Evolutionary conservation across 495 filamentous ascomycete species (phyloP), one percentile per base, ranked within the genome.

Genomic region (Penicillium lagena): DNA sequence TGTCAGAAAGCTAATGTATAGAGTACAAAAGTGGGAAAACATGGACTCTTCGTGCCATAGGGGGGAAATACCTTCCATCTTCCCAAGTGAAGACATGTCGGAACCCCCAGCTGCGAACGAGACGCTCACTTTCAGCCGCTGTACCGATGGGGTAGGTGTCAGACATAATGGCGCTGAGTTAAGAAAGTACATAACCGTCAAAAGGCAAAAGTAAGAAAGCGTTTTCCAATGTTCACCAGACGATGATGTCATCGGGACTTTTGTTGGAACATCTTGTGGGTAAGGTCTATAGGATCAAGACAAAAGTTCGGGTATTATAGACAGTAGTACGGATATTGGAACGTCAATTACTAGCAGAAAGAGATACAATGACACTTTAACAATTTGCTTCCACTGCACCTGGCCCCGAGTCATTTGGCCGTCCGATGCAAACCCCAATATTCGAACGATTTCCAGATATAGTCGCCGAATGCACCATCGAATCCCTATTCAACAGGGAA

Each of bases 61-160:
- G 27, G 8, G 12, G 11, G 12, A 72, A 76, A 41, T 80, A 86
- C 80, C 81, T 80, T 22, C 78, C 70, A 68, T 95, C 88, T 7
- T 75, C 79, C 87, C 88, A 93, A 15, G 86, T 89, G 45, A 89
- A 91, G 46, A 90, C 83, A 56, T 81, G 72, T 1, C 53, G 50
- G 60, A 90, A 91, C 1, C 87, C 88, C 87, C 87, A 93, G 15
- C 80, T 76, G 22, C 72, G 68, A 29, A 93, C 87, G 34, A 86
- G 67, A 30, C 65, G 62, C 60, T 90, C 87, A 29, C 75, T 75
- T 33, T 81, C 73, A 12, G 52, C 48, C 42, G 66, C 70, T n/a
- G 60, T 58, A n/a, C 60, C 58, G 49, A 70, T 68, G 8, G 56
- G 50, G 33, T 72, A 70, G 12, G 40, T 60, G 27, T 63, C 51